Percentiles rank a stretch among this genome's conserved stretches.
Conservation (phyloP, 257 asterid genomes). For the Jasminum sambac region DNA sequence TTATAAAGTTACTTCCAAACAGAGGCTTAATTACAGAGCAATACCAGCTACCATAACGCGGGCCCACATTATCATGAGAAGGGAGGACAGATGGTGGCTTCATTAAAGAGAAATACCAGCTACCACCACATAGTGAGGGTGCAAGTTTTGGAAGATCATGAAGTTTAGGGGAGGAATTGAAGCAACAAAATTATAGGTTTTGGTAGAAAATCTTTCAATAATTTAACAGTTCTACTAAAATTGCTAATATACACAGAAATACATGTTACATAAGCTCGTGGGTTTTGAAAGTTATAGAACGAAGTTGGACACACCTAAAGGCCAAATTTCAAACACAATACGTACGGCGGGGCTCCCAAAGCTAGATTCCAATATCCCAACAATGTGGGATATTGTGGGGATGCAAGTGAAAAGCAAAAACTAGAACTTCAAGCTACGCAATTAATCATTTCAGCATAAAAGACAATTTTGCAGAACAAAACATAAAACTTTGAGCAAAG, state of each 20-base stretch:
- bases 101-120: not conserved
- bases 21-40: too few relatives aligned
- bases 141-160: not conserved
- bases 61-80: too few relatives aligned
- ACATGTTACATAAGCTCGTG: not conserved
- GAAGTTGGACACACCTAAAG: not conserved
- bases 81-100: not conserved
- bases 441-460: not conserved
- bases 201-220: not conserved
- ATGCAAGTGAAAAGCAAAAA: not conserved
- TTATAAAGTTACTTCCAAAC: too few relatives aligned
- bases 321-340: not conserved
- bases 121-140: not conserved
- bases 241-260: not conserved
- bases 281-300: not conserved
- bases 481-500: too few relatives aligned
- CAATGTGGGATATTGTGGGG: not conserved
- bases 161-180: slow-evolving; percentile 1
- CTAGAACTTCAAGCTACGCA: not conserved
- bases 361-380: not conserved
- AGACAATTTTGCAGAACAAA: too few relatives aligned
- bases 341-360: not conserved
- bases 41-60: too few relatives aligned
- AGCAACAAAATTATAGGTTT: not conserved
- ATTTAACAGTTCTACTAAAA: not conserved